Base-by-base conservation (phyloP, 1,139 yeast species). In the Yamadazyma buinensis region DNA sequence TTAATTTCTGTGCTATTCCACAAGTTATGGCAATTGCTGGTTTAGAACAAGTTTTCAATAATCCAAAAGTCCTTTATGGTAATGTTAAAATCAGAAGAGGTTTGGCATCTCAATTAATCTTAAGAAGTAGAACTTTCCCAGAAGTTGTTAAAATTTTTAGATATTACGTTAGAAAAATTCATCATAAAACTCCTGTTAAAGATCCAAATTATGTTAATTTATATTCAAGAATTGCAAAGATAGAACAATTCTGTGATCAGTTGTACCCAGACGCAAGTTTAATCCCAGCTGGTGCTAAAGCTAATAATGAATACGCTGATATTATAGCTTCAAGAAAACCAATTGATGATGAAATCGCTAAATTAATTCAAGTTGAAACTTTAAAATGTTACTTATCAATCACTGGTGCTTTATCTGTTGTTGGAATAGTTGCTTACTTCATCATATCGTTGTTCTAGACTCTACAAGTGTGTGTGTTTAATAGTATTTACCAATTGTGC, bases 1-100 rank as follows among this genome's bases (percentile, higher is more conserved):
- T 87, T 68, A 83, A 81, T 47, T 92, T 92, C 67, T 90, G 97
- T 64, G 90, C 97, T 13, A 92, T 92, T 54, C 98, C 98, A 14
- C 98, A 92, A 62, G 97, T 90, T 22, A 92, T 92, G 98, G 96
- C 97, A 27, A 83, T 92, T 55, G 97, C 97, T 7, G 87, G 97
- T 0, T 69, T 92, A 49, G 90, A 92, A 18, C 70, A 82, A 38
- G 84, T 92, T 27, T 90, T 84, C 68, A 82, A 85, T 56, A 94
- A 94, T 62, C 81, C 82, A 8, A 57, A 67, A 4, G 84, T 92
- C 3, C 75, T 92, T 52, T 75, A 79, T 34, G 58, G 61, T 26
- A 80, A 85, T 51, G 84, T 92, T 43, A 94, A 94, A 67, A 84
- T 94, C 55, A 77, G 97, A 62, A 85, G 86, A 61, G 97, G 97